Percentiles rank a stretch among this genome's conserved stretches.
These are phyloP conservation scores for Daphne laureola DNA, from an alignment of 441 rosid species.

Conservation along the genomic window DNA sequence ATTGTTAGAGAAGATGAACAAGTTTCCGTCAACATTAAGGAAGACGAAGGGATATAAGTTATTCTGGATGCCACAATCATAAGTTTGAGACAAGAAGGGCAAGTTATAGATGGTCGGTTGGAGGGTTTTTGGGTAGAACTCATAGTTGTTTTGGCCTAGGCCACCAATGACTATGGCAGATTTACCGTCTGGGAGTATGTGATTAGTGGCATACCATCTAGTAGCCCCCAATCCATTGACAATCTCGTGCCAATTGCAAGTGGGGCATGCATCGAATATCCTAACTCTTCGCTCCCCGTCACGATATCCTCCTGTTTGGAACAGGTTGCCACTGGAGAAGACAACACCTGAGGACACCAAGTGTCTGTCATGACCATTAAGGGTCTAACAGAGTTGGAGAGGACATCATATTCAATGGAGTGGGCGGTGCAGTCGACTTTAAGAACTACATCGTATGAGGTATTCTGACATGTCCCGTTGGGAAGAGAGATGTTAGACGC, in stretches of 20 bases:
- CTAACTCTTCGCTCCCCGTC: slow-evolving; percentile 46
- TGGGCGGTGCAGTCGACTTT: slow-evolving; percentile 53
- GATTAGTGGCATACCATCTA: slow-evolving; percentile 42
- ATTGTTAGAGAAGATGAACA: slow-evolving; percentile 25
- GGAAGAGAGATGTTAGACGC: slow-evolving; percentile 41
- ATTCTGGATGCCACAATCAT: slow-evolving; percentile 18
- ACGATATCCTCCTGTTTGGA: slow-evolving; percentile 50
- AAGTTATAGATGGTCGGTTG: slow-evolving; percentile 3
- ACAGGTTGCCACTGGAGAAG: slow-evolving; percentile 32
- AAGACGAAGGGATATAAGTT: slow-evolving; percentile 27
- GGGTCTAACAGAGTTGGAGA: slow-evolving; percentile 30
- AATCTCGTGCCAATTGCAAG: slow-evolving; percentile 39
- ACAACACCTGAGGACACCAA: slow-evolving; percentile 66
- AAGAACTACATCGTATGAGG: slow-evolving; percentile 22
- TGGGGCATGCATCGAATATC: slow-evolving; percentile 27
- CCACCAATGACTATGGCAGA: slow-evolving; percentile 22
- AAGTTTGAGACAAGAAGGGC: slow-evolving; percentile 18
- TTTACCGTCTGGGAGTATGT: slow-evolving; percentile 29
- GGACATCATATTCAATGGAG: slow-evolving; percentile 40
- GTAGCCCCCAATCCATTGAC: slow-evolving; percentile 22
- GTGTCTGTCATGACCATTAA: slow-evolving; percentile 40
- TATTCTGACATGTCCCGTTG: slow-evolving; percentile 32
- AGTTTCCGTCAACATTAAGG: slow-evolving; percentile 18
- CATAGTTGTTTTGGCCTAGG: slow-evolving; percentile 16
- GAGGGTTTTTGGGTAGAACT: slow-evolving; percentile 12